Percentiles rank a stretch among this genome's conserved stretches.
Evolutionary conservation across 768 basidiomycete species (phyloP).

Genomic region (Boletus pseudo-olivaceus): DNA sequence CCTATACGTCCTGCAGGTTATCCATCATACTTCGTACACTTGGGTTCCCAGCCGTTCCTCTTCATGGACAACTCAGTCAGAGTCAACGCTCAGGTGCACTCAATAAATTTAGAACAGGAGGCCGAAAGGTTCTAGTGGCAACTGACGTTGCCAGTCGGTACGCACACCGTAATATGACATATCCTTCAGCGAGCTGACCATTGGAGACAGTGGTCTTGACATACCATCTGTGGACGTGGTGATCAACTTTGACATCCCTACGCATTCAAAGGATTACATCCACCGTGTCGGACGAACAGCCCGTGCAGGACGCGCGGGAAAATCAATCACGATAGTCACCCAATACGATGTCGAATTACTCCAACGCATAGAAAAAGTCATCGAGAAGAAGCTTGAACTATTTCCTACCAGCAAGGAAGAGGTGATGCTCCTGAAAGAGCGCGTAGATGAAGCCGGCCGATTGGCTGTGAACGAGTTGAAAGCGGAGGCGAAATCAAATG

Average conservation of each 20-base stretch:
- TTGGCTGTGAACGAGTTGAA: conserved; percentile 78
- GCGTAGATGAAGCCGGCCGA: conserved; percentile 83
- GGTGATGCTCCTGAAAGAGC: conserved; percentile 79
- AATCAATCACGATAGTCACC: conserved; percentile 95
- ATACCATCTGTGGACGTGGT: conserved; percentile 95
- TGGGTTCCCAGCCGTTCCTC: conserved; percentile 91
- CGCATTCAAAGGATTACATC: conserved; percentile 98
- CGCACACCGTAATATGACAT: conserved; percentile 23
- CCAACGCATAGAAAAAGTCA: conserved; percentile 90
- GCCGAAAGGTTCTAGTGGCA: conserved; percentile 87
- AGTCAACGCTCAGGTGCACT: conserved; percentile 90
- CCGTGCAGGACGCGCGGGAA: conserved; percentile 94
- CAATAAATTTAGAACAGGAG: conserved; percentile 93
- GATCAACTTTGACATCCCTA: conserved; percentile 97
- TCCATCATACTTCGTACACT: conserved; percentile 86
- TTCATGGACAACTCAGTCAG: conserved; percentile 94
- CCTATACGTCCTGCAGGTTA: conserved; percentile 43
- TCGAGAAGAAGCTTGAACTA: conserved; percentile 87
- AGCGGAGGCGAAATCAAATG: conserved; percentile 58
- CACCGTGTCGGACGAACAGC: conserved; percentile 98
- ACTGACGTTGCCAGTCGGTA: conserved; percentile 95
- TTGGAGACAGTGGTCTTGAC: conserved; percentile 71
- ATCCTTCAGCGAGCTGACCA: conserved; percentile 3
- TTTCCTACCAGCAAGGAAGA: conserved; percentile 89
- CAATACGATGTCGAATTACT: conserved; percentile 98